Base-by-base conservation (phyloP, 108 stramenopile species). In the Pseudonitzschia pungens region DNA sequence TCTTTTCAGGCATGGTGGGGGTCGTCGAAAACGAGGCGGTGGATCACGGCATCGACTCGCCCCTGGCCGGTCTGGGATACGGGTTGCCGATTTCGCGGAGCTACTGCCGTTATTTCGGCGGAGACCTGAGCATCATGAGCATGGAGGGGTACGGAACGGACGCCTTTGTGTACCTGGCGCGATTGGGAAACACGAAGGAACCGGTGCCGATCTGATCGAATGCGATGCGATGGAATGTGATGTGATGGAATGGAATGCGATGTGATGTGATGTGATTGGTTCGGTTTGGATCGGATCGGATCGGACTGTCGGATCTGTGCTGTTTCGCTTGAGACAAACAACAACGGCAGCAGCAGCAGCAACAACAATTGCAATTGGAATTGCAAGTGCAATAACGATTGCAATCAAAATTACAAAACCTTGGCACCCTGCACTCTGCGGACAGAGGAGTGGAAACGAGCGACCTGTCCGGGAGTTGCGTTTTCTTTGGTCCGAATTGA, bases 91-190 rank as follows among this genome's bases (percentile, higher is more conserved):
- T 99, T 67, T 89, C 92, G 53, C 77, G 98, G 36, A 84, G 84
- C 42, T 99, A 98, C 80, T 96, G 96, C 53, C 88, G 98, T 24
- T 99, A 98, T 82, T 99, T 99, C 80, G 97, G 97, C 21, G 99
- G 99, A 16, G 99, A 99, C 83, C 76, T 99, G 53, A 86, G 84
- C 63, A 86, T 99, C 78, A 97, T 99, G 92, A 95, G 94, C 63
- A 98, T 99, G 98, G 98, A 99, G 62, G 99, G 99, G 14, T 97
- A 95, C 74, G 99, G 99, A 16, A 99, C 99, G 0, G 99, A 99
- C 85, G 97, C 96, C 6, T 99, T 98, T 76, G 91, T 99, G 8
- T 94, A 99, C 70, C 81, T 99, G 70, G 84, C 87, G 12, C 57
- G 92, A 62, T 76, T 96, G 69, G 95, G 93, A 42, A 86, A 94